A percentile compares a stretch with the other conserved stretches of the same genome.
phyloP scores from a whole-genome alignment of 2,329 filamentous ascomycete genomes.

The Penicillium hordei region DNA sequence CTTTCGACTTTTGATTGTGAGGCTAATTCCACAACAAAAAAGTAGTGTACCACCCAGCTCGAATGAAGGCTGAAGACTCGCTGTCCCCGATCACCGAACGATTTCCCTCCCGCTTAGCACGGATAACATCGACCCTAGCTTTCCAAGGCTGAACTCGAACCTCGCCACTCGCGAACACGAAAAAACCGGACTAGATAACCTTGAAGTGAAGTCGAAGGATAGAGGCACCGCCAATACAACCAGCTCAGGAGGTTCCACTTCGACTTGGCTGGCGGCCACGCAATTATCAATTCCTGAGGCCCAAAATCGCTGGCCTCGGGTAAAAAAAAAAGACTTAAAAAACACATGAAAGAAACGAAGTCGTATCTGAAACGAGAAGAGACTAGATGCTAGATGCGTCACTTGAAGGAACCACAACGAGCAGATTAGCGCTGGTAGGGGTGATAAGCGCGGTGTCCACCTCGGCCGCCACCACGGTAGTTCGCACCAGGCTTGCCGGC shows the following conservation, averaged over 20 bases:
- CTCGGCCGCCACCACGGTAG: constrained; percentile 85
- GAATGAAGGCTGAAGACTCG: background rate
- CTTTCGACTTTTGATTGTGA: constrained; percentile 2
- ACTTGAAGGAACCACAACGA: background rate
- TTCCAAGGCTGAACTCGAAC: background rate
- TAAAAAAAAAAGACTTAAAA: constrained; percentile 10
- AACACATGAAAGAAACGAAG: constrained; percentile 13
- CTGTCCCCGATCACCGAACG: background rate
- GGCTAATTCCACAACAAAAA: constrained; percentile 3
- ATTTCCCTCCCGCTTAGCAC: background rate
- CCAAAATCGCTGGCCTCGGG: constrained; percentile 6
- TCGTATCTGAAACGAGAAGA: constrained; percentile 1
- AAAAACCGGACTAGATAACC: background rate
- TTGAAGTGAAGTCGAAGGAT: background rate
- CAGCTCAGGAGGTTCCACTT: background rate
- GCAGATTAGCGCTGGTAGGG: constrained; percentile 61
- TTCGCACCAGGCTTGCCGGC: constrained; percentile 87
- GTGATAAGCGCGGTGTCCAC: constrained; percentile 72
- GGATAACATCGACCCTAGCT: background rate
- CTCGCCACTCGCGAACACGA: background rate
- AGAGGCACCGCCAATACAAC: background rate
- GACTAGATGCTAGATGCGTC: background rate
- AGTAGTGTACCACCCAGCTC: background rate
- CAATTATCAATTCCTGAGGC: constrained; percentile 1
- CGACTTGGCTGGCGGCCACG: background rate